Conservation (phyloP, 306 rosid species). For the Vigna radiata region DNA sequence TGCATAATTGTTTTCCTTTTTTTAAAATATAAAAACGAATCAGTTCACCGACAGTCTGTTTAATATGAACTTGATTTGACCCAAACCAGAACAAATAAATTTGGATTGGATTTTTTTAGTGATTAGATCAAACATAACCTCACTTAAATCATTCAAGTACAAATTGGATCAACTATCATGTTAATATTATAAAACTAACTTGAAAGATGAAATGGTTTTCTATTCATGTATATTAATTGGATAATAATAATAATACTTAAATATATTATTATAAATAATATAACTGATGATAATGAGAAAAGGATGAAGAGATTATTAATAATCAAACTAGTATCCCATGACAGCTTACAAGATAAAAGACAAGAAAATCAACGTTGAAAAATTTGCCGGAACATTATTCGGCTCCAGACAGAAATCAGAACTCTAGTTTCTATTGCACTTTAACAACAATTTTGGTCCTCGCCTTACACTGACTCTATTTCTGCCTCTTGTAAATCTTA, state of each 20-base stretch:
- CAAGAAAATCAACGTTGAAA: constrained; percentile 27
- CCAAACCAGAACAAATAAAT: no score
- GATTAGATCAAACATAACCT: no score
- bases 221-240: no score
- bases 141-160: no score
- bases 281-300: not conserved
- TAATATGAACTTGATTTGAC: no score
- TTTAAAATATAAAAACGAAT: no score
- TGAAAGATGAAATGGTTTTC: no score
- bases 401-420: constrained; percentile 24
- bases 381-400: not conserved
- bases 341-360: constrained; percentile 38
- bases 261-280: not conserved
- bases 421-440: constrained; percentile 35
- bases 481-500: constrained; percentile 91
- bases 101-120: no score
- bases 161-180: no score
- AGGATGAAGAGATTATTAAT: not conserved
- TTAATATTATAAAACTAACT: no score
- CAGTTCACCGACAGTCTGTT: no score
- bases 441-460: constrained; percentile 32
- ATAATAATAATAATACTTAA: not conserved
- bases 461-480: constrained; percentile 49
- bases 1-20: no score
- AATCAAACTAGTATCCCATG: constrained; percentile 21